Percentiles rank a stretch among this genome's conserved stretches.
phyloP scores from a whole-genome alignment of 2,329 filamentous ascomycete genomes.

The Penicillium aurantiogriseum region DNA sequence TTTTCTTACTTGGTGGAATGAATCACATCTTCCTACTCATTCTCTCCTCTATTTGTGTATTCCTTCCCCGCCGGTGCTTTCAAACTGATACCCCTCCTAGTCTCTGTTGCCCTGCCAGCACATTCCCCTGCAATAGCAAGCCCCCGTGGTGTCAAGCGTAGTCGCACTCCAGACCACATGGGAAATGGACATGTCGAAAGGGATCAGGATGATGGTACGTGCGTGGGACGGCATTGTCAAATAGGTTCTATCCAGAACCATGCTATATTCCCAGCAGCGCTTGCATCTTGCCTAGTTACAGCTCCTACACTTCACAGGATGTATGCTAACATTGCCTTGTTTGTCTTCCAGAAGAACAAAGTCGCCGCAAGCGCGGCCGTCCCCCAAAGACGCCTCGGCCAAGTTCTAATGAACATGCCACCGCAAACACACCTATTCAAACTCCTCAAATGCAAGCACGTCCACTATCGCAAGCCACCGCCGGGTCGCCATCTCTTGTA shows the following conservation, averaged over 20 bases:
- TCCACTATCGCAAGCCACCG: slow-evolving; percentile 31
- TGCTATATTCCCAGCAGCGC: not conserved
- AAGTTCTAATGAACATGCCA: slow-evolving; percentile 32
- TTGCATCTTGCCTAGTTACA: not conserved
- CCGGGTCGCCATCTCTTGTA: slow-evolving; percentile 56
- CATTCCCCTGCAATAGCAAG: slow-evolving; percentile 50
- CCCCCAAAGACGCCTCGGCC: slow-evolving; percentile 50
- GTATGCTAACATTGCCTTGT: slow-evolving; percentile 20
- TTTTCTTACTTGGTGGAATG: not conserved
- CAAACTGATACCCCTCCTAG: slow-evolving; percentile 38
- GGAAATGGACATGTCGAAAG: slow-evolving; percentile 56
- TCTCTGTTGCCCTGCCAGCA: slow-evolving; percentile 36
- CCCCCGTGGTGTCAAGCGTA: slow-evolving; percentile 73
- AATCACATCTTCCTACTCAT: slow-evolving; percentile 7
- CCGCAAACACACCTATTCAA: slow-evolving; percentile 35
- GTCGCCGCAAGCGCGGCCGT: slow-evolving; percentile 51
- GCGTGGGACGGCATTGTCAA: slow-evolving; percentile 17
- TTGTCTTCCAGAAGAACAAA: slow-evolving; percentile 37
- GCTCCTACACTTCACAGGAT: slow-evolving; percentile 17
- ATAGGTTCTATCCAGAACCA: not conserved
- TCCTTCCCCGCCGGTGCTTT: slow-evolving; percentile 25
- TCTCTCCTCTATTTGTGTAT: slow-evolving; percentile 14
- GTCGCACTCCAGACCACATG: slow-evolving; percentile 70
- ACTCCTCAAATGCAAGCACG: slow-evolving; percentile 45
- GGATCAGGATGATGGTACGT: slow-evolving; percentile 74